These are phyloP conservation scores for Pugionium cornutum DNA, from an alignment of 345 rosid genomes.

Conservation along the genomic window DNA sequence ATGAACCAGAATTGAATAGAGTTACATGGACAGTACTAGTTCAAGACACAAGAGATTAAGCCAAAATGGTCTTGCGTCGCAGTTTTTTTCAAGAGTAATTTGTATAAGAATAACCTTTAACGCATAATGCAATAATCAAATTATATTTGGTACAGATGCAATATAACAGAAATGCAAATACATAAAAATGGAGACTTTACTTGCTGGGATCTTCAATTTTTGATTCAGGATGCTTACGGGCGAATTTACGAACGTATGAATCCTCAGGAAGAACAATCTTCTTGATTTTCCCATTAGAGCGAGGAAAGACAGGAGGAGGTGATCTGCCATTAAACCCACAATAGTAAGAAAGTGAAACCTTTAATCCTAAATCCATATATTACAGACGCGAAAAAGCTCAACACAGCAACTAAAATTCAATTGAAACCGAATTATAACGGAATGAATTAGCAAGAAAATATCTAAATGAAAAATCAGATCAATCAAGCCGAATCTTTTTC, in stretches of 20 bases:
- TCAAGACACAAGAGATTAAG: conserved; percentile 6
- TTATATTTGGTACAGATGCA: background rate
- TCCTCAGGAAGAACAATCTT: conserved; percentile 81
- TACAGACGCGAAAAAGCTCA: conserved; percentile 16
- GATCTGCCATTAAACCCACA: conserved; percentile 36
- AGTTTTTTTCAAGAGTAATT: background rate
- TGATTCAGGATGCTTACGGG: conserved; percentile 56
- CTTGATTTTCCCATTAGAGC: conserved; percentile 61
- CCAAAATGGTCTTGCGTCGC: background rate
- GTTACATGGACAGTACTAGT: conserved; percentile 2
- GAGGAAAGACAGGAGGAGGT: conserved; percentile 81
- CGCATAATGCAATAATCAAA: conserved; percentile 2
- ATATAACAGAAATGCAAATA: conserved; percentile 3
- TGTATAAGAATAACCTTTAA: background rate
- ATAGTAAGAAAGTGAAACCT: conserved; percentile 15
- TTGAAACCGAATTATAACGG: background rate
- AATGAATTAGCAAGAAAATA: background rate
- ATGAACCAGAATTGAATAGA: background rate
- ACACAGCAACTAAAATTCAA: background rate
- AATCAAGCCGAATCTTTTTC: background rate
- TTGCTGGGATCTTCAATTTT: conserved; percentile 62
- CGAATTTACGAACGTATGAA: conserved; percentile 66
- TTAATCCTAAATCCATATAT: background rate
- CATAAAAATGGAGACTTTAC: conserved; percentile 43
- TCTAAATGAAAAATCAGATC: background rate